Percentiles rank a stretch among this genome's conserved stretches.
These are phyloP conservation scores for Cyathus striatus DNA, from an alignment of 768 basidiomycete genomes.

Conservation along the genomic window DNA sequence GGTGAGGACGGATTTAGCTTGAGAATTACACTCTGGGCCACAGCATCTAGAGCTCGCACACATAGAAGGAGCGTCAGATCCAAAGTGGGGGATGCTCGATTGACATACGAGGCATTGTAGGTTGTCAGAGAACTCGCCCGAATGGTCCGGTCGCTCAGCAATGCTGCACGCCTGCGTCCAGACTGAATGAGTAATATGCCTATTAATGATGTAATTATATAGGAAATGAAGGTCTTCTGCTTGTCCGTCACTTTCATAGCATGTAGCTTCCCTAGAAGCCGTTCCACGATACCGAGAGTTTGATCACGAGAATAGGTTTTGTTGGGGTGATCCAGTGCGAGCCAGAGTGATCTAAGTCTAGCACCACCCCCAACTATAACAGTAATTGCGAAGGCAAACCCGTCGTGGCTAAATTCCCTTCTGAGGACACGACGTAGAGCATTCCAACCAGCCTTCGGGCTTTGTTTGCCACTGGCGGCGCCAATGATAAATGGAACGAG, in stretches of 20 bases:
- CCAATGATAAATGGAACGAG: constrained; percentile 49
- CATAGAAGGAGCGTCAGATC: constrained; percentile 65
- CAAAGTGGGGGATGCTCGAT: constrained; percentile 48
- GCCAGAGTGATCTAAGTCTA: constrained; percentile 43
- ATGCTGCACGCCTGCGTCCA: constrained; percentile 29
- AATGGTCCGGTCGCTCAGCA: too few species aligned
- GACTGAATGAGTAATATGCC: constrained; percentile 55
- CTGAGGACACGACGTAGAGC: constrained; percentile 35
- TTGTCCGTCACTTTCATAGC: constrained; percentile 24
- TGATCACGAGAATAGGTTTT: not conserved
- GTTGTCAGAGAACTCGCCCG: too few species aligned
- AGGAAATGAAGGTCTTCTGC: constrained; percentile 55
- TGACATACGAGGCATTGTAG: not conserved
- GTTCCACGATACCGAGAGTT: not conserved
- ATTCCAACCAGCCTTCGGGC: constrained; percentile 14
- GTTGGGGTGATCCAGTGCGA: constrained; percentile 2
- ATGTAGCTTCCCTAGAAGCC: constrained; percentile 6
- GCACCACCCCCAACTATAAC: constrained; percentile 62
- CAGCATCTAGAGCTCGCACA: constrained; percentile 65
- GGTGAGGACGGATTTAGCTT: constrained; percentile 8
- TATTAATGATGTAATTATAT: constrained; percentile 50
- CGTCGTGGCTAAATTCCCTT: constrained; percentile 54
- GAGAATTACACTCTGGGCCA: constrained; percentile 48
- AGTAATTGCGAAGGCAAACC: constrained; percentile 69
- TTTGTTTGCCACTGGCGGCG: constrained; percentile 15